Evolutionary conservation across 345 rosid species (phyloP), one percentile per base, ranked within the genome.

Genomic region (Sisymbrium altissimum): DNA sequence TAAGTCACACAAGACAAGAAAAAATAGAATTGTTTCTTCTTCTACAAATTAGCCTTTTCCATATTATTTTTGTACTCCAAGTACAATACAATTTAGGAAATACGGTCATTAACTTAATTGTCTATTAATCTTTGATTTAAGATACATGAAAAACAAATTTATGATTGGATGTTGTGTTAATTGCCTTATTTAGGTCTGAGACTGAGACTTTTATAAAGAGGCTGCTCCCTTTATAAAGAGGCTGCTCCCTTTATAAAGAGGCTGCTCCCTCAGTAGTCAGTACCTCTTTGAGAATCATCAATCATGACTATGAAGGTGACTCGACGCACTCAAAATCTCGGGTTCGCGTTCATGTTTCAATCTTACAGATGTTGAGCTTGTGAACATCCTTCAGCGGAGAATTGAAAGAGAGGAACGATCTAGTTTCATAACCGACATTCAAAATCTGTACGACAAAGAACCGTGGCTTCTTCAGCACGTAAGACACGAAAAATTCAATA

Each of bases 381-480:
- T 71, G 6, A 13, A 71, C 60, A n/a, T 4, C 57, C 75, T 71
- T 38, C 32, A 53, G 23, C n/a, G 41, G 33, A 63, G 12, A 39
- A 39, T 39, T 12, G 43, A 62, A 5, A 10, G 27, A 50, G 19
- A 13, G 3, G 13, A 38, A 39, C 23, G 8, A 3, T 17, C 4
- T 29, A 8, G 33, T 17, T 63, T n/a, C 50, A 19, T 63, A 72
- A 9, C 53, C 7, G 62, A 72, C 3, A 40, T 18, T 30, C 39
- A 30, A 0, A 17, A 62, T 41, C 5, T 72, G 32, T 72, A 72
- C 76, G 35, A 62, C 54, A 40, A 54, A 52, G 69, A 18, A 40
- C 76, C 76, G 0, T 63, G 63, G 76, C 63, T 62, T 72, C 8
- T 72, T 41, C 32, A 53, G 17, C 76, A 72, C 63, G 70, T 41